Conservation (phyloP, 1,284 basidiomycete species). For the Malassezia furfur region DNA sequence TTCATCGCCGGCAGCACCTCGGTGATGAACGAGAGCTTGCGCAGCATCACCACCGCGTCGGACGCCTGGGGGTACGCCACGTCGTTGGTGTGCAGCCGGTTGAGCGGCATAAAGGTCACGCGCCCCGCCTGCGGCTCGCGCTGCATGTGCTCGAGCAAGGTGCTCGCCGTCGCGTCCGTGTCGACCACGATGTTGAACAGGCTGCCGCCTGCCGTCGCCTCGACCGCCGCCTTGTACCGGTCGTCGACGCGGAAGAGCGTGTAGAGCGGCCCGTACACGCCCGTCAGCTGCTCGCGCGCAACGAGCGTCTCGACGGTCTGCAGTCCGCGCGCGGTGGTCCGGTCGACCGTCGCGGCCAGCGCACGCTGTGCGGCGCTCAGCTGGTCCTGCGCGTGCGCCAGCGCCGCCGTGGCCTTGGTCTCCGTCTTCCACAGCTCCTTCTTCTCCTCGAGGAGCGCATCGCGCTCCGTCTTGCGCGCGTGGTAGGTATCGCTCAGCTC, state of each 20-base stretch:
- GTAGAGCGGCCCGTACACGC: constrained; percentile 86
- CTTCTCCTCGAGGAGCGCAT: constrained; percentile 37
- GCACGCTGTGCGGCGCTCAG: constrained; percentile 66
- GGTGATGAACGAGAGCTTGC: constrained; percentile 70
- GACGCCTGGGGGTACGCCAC: constrained; percentile 59
- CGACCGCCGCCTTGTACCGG: constrained; percentile 84
- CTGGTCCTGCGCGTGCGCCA: constrained; percentile 70
- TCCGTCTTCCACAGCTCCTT: constrained; percentile 62
- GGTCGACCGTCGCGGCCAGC: constrained; percentile 73
- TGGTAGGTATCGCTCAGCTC: constrained; percentile 24
- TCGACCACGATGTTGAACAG: constrained; percentile 97
- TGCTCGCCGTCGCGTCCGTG: constrained; percentile 78
- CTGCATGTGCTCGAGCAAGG: constrained; percentile 81
- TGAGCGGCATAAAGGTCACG: constrained; percentile 96
- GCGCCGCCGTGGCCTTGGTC: constrained; percentile 63
- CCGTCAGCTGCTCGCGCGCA: constrained; percentile 60
- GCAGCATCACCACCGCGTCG: constrained; percentile 69
- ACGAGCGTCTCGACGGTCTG: constrained; percentile 73
- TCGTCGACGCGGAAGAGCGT: constrained; percentile 85
- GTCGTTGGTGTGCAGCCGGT: constrained; percentile 74
- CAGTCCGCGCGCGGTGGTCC: constrained; percentile 83
- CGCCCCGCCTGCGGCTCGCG: constrained; percentile 74
- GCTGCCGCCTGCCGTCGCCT: constrained; percentile 86
- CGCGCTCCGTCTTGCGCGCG: constrained; percentile 45
- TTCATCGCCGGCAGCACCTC: constrained; percentile 73